phyloP scores from a whole-genome alignment of 2,329 filamentous ascomycete species.

The Cytospora piceicola region DNA sequence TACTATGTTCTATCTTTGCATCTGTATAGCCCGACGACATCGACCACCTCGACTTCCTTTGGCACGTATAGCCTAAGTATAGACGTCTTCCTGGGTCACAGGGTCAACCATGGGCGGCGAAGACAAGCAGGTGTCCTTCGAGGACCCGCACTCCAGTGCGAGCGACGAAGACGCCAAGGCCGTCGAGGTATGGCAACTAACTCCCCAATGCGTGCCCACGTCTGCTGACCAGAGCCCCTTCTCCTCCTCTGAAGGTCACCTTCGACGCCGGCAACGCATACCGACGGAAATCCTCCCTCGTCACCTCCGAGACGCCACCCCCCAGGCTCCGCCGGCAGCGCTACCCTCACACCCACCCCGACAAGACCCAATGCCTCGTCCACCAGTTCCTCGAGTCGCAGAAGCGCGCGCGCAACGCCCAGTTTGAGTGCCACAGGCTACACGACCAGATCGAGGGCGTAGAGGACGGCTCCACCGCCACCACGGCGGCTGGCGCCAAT shows the following conservation, averaged over 20 bases:
- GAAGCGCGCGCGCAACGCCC: slow-evolving; percentile 39
- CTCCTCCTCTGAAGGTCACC: slow-evolving; percentile 51
- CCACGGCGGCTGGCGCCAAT: slow-evolving; percentile 29
- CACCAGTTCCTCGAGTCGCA: slow-evolving; percentile 67
- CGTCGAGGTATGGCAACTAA: slow-evolving; percentile 52
- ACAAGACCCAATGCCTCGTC: slow-evolving; percentile 64
- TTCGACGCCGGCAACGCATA: slow-evolving; percentile 65
- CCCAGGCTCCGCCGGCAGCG: slow-evolving; percentile 42
- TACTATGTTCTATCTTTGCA: not conserved
- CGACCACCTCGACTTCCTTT: not conserved
- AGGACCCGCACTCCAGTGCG: slow-evolving; percentile 45
- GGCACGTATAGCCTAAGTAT: not conserved
- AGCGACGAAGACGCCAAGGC: slow-evolving; percentile 57
- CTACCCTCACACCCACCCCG: slow-evolving; percentile 37
- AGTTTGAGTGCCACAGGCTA: slow-evolving; percentile 26
- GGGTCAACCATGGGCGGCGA: slow-evolving; percentile 28
- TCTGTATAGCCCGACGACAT: not conserved
- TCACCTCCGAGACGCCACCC: slow-evolving; percentile 51
- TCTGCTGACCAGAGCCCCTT: not conserved
- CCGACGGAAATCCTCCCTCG: slow-evolving; percentile 68
- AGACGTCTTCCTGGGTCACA: not conserved
- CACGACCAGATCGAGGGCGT: slow-evolving; percentile 33
- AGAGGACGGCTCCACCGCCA: slow-evolving; percentile 30
- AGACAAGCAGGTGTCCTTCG: slow-evolving; percentile 37
- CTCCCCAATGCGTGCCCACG: slow-evolving; percentile 3